These are phyloP conservation scores for Obelidium mucronatum DNA, from an alignment of 192 early-diverging fungal species.

Conservation along the genomic window DNA sequence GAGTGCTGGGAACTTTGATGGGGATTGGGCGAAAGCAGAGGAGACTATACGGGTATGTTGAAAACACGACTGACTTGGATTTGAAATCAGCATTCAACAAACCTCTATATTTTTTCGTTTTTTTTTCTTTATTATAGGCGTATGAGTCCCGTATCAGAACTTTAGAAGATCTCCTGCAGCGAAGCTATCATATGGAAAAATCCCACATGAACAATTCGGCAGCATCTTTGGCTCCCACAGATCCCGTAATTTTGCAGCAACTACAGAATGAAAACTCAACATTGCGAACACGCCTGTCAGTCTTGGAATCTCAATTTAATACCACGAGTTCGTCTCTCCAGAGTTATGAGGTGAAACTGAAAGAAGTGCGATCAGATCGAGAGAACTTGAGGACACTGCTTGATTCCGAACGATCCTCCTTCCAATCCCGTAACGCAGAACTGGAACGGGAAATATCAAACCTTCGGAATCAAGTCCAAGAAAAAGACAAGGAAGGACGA, in stretches of 20 bases:
- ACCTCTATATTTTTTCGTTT: not conserved
- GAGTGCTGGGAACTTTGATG: constrained; percentile 24
- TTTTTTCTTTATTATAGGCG: constrained; percentile 26
- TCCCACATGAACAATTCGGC: not conserved
- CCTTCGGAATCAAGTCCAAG: constrained; percentile 20
- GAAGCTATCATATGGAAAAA: constrained; percentile 34
- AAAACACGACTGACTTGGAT: not conserved
- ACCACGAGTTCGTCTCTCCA: constrained; percentile 16
- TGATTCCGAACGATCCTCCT: not conserved
- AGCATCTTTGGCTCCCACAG: not conserved
- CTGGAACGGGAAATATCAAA: constrained; percentile 33
- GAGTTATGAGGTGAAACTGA: not conserved
- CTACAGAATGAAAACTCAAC: constrained; percentile 34
- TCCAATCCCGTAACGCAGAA: not conserved
- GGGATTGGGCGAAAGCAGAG: constrained; percentile 18
- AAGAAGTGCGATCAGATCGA: not conserved
- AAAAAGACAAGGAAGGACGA: constrained; percentile 23
- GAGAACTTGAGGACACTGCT: not conserved
- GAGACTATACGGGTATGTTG: constrained; percentile 39
- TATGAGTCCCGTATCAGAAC: constrained; percentile 43
- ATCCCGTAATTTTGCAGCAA: not conserved
- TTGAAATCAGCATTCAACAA: not conserved
- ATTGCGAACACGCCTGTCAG: constrained; percentile 3
- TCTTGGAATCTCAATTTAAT: constrained; percentile 24
- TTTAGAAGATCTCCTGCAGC: constrained; percentile 44